Evolutionary conservation across 805 yeast species (phyloP), one percentile per base, ranked within the genome.

Genomic region (Yarrowia sp.): DNA sequence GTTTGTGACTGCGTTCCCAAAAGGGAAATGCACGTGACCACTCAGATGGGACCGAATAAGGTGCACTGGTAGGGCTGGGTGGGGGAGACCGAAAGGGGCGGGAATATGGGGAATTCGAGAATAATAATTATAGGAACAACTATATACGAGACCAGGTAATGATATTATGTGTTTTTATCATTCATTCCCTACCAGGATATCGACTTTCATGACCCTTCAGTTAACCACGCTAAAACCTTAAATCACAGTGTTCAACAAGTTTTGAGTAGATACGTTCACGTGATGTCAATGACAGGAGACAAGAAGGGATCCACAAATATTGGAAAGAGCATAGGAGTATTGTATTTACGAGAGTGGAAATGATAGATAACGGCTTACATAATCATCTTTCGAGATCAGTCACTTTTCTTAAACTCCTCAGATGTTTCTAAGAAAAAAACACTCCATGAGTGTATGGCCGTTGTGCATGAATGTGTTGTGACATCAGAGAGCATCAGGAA

Each of bases 1-100:
- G 63, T 41, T 41, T 58, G 63, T 58, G 63, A 58, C 63, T 19
- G 49, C 51, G 22, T 58, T 58, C 63, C 51, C 38, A 58, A 58
- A 30, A 21, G 8, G 63, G 63, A 43, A 58, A 17, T 4, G 4
- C 63, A 58, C 63, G 63, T 58, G 63, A 41, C 30, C 41, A 41
- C 41, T 41, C 41, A 32, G 36, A 1, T 28, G 28, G 49, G 38
- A 40, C 35, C 17, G 8, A 40, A 40, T 44, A 28, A 26, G 51
- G 33, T n/a, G 33, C 22, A 11, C 5, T n/a, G 33, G 32, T 11
- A 19, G 51, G 21, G 21, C 30, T 21, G 44, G 21, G 21, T 12
- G 52, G 52, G 8, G 14, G 24, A 12, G 24, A 17, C 12, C 7
- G 22, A 17, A 28, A 5, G 33, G 14, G 16, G 41, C 16, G 22